Evolutionary conservation across 441 rosid genomes (phyloP).

Genomic region (Bocquillonia castaneifolia): DNA sequence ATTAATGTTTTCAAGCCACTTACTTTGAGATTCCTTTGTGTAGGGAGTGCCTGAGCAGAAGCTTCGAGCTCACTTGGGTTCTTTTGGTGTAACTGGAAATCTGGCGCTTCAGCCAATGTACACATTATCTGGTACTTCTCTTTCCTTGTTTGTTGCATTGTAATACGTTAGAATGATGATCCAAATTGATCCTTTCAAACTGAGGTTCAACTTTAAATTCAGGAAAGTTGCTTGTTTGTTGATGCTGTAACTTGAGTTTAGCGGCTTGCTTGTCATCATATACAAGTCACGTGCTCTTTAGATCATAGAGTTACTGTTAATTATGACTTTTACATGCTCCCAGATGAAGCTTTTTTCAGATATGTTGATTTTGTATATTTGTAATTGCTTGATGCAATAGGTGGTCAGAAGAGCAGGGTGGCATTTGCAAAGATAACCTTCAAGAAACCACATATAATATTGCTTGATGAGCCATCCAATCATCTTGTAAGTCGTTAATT

Average conservation of each 20-base stretch:
- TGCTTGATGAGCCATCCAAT: conserved; percentile 97
- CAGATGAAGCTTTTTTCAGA: neutral
- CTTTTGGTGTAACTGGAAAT: conserved; percentile 96
- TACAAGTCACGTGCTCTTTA: neutral
- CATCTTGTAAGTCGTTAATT: conserved; percentile 68
- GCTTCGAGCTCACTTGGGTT: conserved; percentile 87
- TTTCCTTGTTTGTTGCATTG: neutral
- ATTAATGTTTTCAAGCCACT: conserved; percentile 1
- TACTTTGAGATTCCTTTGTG: conserved; percentile 26
- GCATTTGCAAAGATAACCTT: conserved; percentile 98
- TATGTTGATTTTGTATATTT: neutral
- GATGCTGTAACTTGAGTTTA: neutral
- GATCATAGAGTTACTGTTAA: neutral
- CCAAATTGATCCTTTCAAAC: neutral
- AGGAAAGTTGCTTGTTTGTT: neutral
- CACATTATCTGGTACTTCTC: conserved; percentile 73
- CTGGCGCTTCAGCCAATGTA: conserved; percentile 99
- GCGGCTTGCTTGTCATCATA: conserved; percentile 1
- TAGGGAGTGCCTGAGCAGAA: conserved; percentile 97
- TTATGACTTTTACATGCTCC: neutral
- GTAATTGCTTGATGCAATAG: conserved; percentile 31
- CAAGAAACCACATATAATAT: conserved; percentile 92
- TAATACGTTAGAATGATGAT: conserved; percentile 4
- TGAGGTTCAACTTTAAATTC: neutral
- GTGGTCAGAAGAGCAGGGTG: conserved; percentile 99